Percentiles rank a stretch among this genome's conserved stretches.
These are phyloP conservation scores for Obelidium mucronatum DNA, from an alignment of 192 early-diverging fungal genomes.

Conservation along the genomic window DNA sequence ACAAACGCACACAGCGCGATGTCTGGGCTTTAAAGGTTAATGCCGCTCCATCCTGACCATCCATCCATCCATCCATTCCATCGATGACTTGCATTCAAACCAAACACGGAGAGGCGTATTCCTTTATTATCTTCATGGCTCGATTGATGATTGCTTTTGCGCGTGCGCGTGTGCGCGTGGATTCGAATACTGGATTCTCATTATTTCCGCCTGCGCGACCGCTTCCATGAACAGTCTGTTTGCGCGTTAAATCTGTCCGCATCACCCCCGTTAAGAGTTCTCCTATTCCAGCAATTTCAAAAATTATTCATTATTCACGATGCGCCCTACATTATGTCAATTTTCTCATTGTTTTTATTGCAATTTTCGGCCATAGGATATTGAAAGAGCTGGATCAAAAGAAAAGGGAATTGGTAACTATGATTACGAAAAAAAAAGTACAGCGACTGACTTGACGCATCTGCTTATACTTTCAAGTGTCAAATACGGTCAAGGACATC, in stretches of 20 bases:
- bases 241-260: not conserved
- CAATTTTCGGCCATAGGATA: constrained; percentile 50
- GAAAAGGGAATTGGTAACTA: constrained; percentile 77
- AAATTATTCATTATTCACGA: too few species aligned
- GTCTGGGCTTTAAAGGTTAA: constrained; percentile 8
- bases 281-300: too few species aligned
- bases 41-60: not conserved
- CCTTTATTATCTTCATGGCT: not conserved
- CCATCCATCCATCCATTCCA: constrained; percentile 45
- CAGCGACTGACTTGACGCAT: not conserved
- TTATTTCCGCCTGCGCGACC: too few species aligned
- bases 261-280: too few species aligned
- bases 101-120: constrained; percentile 39
- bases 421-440: not conserved
- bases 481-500: constrained; percentile 83
- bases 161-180: too few species aligned
- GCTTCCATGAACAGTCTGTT: too few species aligned
- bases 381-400: constrained; percentile 84
- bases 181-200: too few species aligned
- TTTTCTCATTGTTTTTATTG: not conserved
- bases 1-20: constrained; percentile 8
- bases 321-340: too few species aligned
- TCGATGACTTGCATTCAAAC: constrained; percentile 74
- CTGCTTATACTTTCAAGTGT: constrained; percentile 57
- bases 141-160: not conserved